Evolutionary conservation across 1,284 basidiomycete species (phyloP).

Genomic region (Heterobasidion annosum): DNA sequence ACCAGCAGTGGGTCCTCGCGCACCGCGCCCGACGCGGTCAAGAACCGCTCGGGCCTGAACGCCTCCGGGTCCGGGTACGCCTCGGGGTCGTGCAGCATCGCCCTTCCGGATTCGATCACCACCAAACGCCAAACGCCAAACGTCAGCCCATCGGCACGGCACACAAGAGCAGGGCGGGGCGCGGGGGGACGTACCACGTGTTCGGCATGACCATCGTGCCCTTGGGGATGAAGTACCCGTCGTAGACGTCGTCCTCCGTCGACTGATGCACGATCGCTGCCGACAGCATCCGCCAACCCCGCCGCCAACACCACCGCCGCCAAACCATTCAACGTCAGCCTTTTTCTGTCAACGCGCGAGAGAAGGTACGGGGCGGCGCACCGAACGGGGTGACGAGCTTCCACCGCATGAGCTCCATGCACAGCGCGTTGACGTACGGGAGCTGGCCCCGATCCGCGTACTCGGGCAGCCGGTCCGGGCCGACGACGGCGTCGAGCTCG

Average conservation of each 20-base stretch:
- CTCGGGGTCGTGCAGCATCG: conserved; percentile 17
- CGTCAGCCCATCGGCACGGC: not conserved
- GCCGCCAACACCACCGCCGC: not conserved
- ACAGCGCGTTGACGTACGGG: conserved; percentile 12
- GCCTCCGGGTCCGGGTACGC: conserved; percentile 16
- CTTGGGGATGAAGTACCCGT: conserved; percentile 14
- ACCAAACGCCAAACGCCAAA: no score
- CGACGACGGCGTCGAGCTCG: conserved; percentile 16
- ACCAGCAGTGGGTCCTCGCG: conserved; percentile 10
- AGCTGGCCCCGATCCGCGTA: conserved; percentile 13
- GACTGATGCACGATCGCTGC: not conserved
- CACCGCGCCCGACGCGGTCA: conserved; percentile 9
- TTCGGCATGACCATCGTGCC: conserved; percentile 1
- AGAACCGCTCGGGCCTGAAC: conserved; percentile 19
- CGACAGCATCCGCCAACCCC: no score
- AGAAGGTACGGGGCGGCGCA: not conserved
- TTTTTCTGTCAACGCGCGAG: not conserved
- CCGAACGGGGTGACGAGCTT: conserved; percentile 8
- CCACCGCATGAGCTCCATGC: conserved; percentile 19
- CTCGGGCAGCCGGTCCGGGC: conserved; percentile 14
- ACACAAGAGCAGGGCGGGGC: no score
- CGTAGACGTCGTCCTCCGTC: conserved; percentile 14
- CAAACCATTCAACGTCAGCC: not conserved
- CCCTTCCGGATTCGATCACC: conserved; percentile 10
- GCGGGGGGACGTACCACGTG: not conserved